Conservation (phyloP, 495 filamentous ascomycete genomes). For the Aspergillus asperescens region DNA sequence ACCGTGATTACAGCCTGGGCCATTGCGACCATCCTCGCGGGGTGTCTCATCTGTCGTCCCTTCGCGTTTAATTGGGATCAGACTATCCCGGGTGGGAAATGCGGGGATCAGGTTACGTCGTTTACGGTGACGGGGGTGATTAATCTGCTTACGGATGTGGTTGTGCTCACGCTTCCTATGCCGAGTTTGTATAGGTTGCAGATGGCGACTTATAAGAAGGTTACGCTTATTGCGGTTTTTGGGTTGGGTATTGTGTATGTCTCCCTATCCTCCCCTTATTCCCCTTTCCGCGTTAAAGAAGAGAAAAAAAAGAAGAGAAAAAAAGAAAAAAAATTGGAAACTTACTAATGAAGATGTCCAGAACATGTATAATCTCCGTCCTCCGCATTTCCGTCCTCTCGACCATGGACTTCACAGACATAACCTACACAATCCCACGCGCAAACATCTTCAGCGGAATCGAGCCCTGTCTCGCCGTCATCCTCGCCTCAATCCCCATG, state of each 20-base stretch:
- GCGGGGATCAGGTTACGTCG: slow-evolving; percentile 36
- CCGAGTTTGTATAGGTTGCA: slow-evolving; percentile 15
- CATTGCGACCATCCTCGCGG: slow-evolving; percentile 22
- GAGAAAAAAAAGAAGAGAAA: neutral
- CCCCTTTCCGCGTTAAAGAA: neutral
- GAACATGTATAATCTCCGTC: slow-evolving; percentile 17
- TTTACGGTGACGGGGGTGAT: slow-evolving; percentile 33
- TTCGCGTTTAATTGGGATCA: slow-evolving; percentile 44
- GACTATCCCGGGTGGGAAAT: slow-evolving; percentile 35
- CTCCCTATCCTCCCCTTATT: neutral
- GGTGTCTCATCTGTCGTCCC: slow-evolving; percentile 45
- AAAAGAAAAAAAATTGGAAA: neutral
- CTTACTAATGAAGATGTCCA: no score
- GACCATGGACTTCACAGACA: slow-evolving; percentile 13
- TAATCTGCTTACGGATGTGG: slow-evolving; percentile 40
- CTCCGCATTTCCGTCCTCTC: slow-evolving; percentile 17
- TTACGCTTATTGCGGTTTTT: slow-evolving; percentile 16
- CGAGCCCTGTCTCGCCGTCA: slow-evolving; percentile 21
- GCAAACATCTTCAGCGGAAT: slow-evolving; percentile 21
- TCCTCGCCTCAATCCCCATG: slow-evolving; percentile 20
- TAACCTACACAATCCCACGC: slow-evolving; percentile 14
- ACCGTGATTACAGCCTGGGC: slow-evolving; percentile 22
- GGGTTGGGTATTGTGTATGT: slow-evolving; percentile 16
- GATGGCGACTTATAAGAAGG: slow-evolving; percentile 17
- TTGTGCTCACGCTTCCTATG: slow-evolving; percentile 34